phyloP scores from a whole-genome alignment of 306 rosid genomes.

The Rosa lucieae region DNA sequence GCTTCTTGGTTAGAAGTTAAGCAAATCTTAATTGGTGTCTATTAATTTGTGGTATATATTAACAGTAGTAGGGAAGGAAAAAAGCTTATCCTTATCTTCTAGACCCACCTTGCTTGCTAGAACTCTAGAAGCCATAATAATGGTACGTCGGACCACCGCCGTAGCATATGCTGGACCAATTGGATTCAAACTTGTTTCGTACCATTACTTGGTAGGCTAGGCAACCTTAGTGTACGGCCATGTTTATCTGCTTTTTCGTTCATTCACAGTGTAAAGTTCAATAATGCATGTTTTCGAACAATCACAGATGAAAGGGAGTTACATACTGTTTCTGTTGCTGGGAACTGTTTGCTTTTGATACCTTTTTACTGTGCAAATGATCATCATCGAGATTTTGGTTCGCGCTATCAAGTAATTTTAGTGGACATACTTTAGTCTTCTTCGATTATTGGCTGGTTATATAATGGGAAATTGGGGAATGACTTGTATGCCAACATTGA shows the following conservation, averaged over 20 bases:
- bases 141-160: slow-evolving; percentile 13
- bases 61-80: no score
- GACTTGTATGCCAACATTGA: neutral
- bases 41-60: no score
- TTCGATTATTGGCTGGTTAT: neutral
- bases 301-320: neutral
- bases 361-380: neutral
- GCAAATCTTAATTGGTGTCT: neutral
- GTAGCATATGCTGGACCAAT: slow-evolving; percentile 2
- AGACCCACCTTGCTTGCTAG: neutral
- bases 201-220: neutral
- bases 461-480: neutral
- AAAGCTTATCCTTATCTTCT: slow-evolving; percentile 9
- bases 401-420: neutral
- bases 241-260: neutral
- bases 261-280: neutral
- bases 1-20: no score
- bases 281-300: neutral
- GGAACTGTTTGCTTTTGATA: neutral
- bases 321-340: neutral
- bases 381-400: neutral
- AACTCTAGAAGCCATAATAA: neutral
- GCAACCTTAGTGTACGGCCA: neutral
- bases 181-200: neutral
- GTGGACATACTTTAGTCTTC: neutral